phyloP scores from a whole-genome alignment of 306 rosid genomes.

The Quercus engelmannii region DNA sequence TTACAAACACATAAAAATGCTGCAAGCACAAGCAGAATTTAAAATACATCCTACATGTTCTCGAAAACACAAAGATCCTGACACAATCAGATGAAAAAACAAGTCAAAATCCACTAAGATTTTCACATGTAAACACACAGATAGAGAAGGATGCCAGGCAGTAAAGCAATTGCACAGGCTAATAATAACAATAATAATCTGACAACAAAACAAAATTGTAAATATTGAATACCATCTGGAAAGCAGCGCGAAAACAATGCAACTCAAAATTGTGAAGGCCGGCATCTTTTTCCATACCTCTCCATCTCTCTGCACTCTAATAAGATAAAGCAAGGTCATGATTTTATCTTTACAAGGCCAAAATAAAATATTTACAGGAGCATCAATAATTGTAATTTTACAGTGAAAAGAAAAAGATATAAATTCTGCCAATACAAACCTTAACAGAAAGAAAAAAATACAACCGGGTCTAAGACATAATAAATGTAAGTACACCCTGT shows the following conservation, averaged over 20 bases:
- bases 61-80: not conserved
- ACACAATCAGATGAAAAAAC: not conserved
- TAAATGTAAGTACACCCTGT: too few relatives aligned
- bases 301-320: conserved; percentile 98
- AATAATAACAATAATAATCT: not conserved
- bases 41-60: not conserved
- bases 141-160: too few relatives aligned
- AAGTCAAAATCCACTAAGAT: not conserved
- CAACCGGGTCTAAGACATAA: too few relatives aligned
- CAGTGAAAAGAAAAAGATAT: not conserved
- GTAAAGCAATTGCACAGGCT: not conserved
- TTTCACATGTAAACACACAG: not conserved
- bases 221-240: conserved; percentile 69
- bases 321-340: conserved; percentile 23
- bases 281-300: conserved; percentile 54
- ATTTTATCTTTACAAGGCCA: conserved; percentile 4
- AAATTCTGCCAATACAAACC: not conserved
- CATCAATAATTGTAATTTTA: not conserved
- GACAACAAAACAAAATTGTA: conserved; percentile 8
- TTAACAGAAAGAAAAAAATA: not conserved
- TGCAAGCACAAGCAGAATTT: not conserved
- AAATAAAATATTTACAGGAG: not conserved
- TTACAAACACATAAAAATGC: too few relatives aligned
- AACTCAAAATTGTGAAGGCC: conserved; percentile 84
- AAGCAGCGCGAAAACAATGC: conserved; percentile 89